phyloP scores from a whole-genome alignment of 257 asterid species.

The Echites panduratus region DNA sequence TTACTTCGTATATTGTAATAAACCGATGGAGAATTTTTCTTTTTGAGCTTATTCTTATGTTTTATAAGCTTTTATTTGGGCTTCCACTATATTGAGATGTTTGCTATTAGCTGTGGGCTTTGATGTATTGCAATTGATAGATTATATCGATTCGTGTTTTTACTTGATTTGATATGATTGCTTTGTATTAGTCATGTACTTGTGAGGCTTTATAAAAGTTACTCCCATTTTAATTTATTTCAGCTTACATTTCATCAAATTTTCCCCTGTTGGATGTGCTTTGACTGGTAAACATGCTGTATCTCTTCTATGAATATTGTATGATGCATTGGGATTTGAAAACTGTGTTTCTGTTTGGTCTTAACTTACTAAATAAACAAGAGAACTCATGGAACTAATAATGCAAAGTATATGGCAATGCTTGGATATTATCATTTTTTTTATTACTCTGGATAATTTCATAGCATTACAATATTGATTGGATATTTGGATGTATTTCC shows the following conservation, averaged over 20 bases:
- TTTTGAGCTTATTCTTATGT: background rate
- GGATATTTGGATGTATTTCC: background rate
- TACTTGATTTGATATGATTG: background rate
- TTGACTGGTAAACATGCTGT: background rate
- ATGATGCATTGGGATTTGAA: background rate
- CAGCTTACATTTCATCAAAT: background rate
- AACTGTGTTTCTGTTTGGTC: background rate
- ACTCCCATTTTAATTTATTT: background rate
- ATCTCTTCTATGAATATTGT: background rate
- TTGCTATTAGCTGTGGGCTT: background rate
- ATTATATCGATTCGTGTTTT: background rate
- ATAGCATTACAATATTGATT: too few relatives aligned
- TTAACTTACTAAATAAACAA: background rate
- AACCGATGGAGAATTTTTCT: background rate
- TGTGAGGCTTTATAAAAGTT: background rate
- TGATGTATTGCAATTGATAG: background rate
- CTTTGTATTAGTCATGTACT: background rate
- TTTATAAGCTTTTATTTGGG: background rate
- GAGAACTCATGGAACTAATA: background rate
- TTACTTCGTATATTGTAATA: background rate
- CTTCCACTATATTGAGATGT: background rate
- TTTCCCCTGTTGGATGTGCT: background rate
- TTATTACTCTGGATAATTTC: too few relatives aligned
- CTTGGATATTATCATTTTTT: background rate
- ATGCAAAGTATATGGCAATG: background rate